Evolutionary conservation across 1,284 basidiomycete species (phyloP).

Genomic region (Ustilago xerochloae): DNA sequence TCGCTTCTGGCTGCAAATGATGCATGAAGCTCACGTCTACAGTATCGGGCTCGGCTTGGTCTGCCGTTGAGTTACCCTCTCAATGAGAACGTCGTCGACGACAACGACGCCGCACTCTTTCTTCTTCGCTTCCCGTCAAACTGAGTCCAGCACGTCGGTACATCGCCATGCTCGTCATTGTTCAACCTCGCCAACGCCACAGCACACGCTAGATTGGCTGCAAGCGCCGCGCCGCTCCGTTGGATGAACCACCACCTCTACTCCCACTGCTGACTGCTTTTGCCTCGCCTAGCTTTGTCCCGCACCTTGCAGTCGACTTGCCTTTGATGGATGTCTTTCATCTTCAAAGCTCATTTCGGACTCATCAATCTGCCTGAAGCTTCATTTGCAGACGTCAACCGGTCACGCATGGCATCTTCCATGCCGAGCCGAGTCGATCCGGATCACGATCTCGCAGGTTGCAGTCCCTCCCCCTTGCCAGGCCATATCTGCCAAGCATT

Average conservation of each 20-base stretch:
- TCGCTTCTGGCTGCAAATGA: too few relatives aligned
- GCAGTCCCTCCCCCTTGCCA: not conserved
- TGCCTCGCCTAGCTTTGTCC: not conserved
- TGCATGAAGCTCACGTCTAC: not conserved
- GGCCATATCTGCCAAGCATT: not conserved
- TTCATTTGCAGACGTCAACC: too few relatives aligned
- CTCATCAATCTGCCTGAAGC: not conserved
- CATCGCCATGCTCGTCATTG: not conserved
- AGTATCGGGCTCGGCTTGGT: not conserved
- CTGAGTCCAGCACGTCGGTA: not conserved
- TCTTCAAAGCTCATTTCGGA: not conserved
- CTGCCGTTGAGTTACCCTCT: too few relatives aligned
- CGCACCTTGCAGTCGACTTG: not conserved
- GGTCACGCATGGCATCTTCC: not conserved
- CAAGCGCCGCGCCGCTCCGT: conserved; percentile 7
- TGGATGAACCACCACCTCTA: not conserved
- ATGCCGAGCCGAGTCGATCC: not conserved
- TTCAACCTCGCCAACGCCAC: not conserved
- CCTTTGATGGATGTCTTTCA: not conserved
- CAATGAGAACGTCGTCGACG: not conserved
- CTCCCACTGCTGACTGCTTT: not conserved
- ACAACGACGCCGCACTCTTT: conserved; percentile 1
- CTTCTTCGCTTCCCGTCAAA: conserved; percentile 1
- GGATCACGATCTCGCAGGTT: not conserved
- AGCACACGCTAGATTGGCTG: conserved; percentile 5